phyloP scores from a whole-genome alignment of 2,329 filamentous ascomycete genomes.

The Cladosporium sp. region DNA sequence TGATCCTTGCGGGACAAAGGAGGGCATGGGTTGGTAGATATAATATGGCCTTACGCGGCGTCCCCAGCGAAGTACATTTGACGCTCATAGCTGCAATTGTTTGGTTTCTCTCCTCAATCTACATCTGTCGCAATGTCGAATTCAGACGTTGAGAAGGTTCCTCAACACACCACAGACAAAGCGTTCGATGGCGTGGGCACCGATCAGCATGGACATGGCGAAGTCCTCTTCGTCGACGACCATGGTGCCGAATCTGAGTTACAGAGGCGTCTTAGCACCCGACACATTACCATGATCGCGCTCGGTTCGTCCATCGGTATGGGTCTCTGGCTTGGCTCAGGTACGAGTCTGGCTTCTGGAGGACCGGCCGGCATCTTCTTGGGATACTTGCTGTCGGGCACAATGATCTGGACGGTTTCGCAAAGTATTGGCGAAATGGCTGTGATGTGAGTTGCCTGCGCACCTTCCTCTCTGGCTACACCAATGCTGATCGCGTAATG shows the following conservation, averaged over 20 bases:
- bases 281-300: conserved; percentile 94
- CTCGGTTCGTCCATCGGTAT: conserved; percentile 77
- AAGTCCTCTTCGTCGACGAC: conserved; percentile 58
- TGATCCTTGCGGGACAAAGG: not conserved
- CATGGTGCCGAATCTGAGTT: conserved; percentile 44
- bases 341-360: conserved; percentile 54
- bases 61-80: not conserved
- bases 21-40: not conserved
- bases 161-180: not conserved
- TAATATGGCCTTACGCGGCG: not conserved
- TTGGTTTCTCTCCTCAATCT: not conserved
- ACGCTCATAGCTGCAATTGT: not conserved
- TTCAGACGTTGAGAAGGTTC: not conserved
- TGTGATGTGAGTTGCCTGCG: conserved; percentile 58
- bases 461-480: not conserved
- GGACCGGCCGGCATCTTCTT: conserved; percentile 75
- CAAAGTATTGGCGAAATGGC: conserved; percentile 90
- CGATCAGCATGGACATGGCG: conserved; percentile 37
- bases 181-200: not conserved
- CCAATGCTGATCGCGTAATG: not conserved
- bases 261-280: conserved; percentile 65
- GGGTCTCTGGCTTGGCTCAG: conserved; percentile 50
- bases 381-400: conserved; percentile 58
- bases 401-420: conserved; percentile 88
- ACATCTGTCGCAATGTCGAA: not conserved